Evolutionary conservation across 768 basidiomycete genomes (phyloP).

Genomic region (Tylopilus cervinicoccineus): DNA sequence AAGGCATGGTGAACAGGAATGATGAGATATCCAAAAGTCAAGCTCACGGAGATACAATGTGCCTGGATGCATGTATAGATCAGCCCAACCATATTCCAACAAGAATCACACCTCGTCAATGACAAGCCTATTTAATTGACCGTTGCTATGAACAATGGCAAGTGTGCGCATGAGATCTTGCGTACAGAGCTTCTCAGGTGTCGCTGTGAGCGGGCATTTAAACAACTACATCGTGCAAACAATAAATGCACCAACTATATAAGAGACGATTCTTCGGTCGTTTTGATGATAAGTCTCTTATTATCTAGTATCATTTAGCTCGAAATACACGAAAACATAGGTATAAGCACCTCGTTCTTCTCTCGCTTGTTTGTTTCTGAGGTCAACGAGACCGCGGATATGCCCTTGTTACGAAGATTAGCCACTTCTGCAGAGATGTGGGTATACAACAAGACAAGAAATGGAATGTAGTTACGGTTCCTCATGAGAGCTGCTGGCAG

Average conservation of each 20-base stretch:
- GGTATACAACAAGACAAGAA: not conserved
- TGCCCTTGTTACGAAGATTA: constrained; percentile 47
- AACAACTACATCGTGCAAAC: not conserved
- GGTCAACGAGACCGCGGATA: constrained; percentile 58
- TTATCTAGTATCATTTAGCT: constrained; percentile 42
- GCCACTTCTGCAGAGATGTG: constrained; percentile 52
- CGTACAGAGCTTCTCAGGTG: constrained; percentile 68
- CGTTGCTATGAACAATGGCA: constrained; percentile 45
- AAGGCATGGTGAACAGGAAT: not conserved
- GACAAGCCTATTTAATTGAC: constrained; percentile 66
- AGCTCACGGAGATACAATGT: constrained; percentile 73
- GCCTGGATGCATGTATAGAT: constrained; percentile 43
- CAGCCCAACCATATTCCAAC: not conserved
- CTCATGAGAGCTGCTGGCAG: constrained; percentile 65
- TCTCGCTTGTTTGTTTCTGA: constrained; percentile 60
- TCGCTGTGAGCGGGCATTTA: constrained; percentile 42
- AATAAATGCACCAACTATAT: constrained; percentile 52
- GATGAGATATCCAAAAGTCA: not conserved
- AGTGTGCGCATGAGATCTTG: constrained; percentile 52
- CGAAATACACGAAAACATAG: not conserved
- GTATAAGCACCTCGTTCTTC: constrained; percentile 48
- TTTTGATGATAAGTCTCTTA: constrained; percentile 55
- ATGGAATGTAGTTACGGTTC: constrained; percentile 52
- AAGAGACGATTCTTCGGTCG: constrained; percentile 58
- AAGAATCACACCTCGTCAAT: constrained; percentile 64